Evolutionary conservation across 441 rosid genomes (phyloP), one percentile per base, ranked within the genome.

Genomic region (Populus hybrid): DNA sequence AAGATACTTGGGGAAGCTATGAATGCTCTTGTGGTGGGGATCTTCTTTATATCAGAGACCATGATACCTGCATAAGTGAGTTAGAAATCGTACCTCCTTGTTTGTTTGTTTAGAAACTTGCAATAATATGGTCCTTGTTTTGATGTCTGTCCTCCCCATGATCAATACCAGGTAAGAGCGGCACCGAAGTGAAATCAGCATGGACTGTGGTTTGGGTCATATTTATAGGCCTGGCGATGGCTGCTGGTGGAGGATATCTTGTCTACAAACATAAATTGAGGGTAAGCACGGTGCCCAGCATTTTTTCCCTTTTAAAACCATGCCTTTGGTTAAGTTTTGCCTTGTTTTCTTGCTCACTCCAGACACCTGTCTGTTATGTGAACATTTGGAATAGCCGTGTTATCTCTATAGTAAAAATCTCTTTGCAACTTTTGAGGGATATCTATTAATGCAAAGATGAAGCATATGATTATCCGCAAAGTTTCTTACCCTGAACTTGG

Each of bases 21-120:
- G 97, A 96, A 46, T 96, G 99, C 85, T 87, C 87, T 69, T 96
- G 99, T 81, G 87, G 98, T 16, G 93, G 91, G 36, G 91, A 87
- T 84, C 93, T 94, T 78, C 87, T 96, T 77, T 96, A 96, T 81
- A 94, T 96, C 30, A 88, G 90, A 86, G 99, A 96, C 80, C 98
- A 96, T 26, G 98, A 93, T 83, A 87, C 98, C 74, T 96, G 99
- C 94, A 92, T 96, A 84, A 93, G 99, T 96, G 76, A 75, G 96
- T 87, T 76, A 61, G 76, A 14, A 53, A 75, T 64, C 59, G 16
- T 26, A 24, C 61, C 46, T 61, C n/a, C 14, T 11, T 30, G 32
- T 30, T 64, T 42, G 34, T 72, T 64, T 76, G 20, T 68, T 18
- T 67, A 6, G 32, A 30, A 30, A 30, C 32, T 30, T 53, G 20